These are phyloP conservation scores for Backusella mclennaniae DNA, from an alignment of 192 early-diverging fungal genomes.

Conservation along the genomic window DNA sequence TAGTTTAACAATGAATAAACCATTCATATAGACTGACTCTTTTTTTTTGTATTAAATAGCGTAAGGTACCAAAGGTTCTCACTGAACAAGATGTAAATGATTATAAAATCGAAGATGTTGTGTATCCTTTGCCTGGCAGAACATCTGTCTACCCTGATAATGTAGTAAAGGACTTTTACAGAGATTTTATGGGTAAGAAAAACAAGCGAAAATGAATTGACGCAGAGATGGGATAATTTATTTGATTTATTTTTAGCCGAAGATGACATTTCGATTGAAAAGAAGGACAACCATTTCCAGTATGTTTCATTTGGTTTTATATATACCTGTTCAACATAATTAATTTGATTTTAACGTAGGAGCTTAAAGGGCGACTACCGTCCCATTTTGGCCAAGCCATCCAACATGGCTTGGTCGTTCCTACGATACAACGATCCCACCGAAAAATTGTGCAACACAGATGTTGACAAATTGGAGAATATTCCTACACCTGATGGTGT, in stretches of 20 bases:
- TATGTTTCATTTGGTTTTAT: not conserved
- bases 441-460: constrained; percentile 56
- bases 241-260: constrained; percentile 5
- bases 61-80: constrained; percentile 46
- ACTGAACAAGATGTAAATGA: constrained; percentile 64
- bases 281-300: constrained; percentile 5
- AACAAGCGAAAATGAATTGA: not conserved
- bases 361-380: constrained; percentile 66
- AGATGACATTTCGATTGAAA: constrained; percentile 11
- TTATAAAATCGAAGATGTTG: constrained; percentile 86
- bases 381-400: constrained; percentile 56
- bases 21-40: too few relatives aligned
- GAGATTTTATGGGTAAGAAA: constrained; percentile 56
- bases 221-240: too few relatives aligned
- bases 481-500: constrained; percentile 37
- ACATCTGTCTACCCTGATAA: constrained; percentile 79
- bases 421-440: constrained; percentile 65
- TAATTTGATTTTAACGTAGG: not conserved
- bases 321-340: not conserved
- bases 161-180: constrained; percentile 63
- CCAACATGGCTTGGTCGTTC: constrained; percentile 60
- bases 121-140: constrained; percentile 89
- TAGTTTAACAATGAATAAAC: not conserved
- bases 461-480: constrained; percentile 59
- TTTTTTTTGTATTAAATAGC: constrained; percentile 21